Base-by-base conservation (phyloP, 2,329 filamentous ascomycete genomes). In the Diplodia corticola region DNA sequence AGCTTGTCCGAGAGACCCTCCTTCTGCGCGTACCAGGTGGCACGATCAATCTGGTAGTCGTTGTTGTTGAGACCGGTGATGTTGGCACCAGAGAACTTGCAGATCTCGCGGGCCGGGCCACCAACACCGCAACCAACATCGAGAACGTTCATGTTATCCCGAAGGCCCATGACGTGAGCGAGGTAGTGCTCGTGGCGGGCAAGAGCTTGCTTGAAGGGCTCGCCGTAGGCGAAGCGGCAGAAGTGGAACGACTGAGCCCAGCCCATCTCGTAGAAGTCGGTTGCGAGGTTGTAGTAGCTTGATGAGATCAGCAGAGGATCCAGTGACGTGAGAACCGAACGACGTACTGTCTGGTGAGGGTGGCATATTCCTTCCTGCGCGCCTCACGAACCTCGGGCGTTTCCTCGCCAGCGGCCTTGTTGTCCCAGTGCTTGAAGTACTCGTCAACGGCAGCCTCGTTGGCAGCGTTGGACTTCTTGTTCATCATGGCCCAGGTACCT, bases 201-300 rank as follows among this genome's bases (percentile, higher is more conserved):
- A 80, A 98, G 94, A 69, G 93, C 93, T 81, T 96, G 91, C 79
- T 88, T 84, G 83, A 98, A 98, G 63, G 88, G 83, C 82, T 99
- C 95, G 76, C 91, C 90, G 72, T 89, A 83, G 65, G 92, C 91
- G 80, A 94, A 97, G 69, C 94, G 92, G 82, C 92, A 96, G 86
- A 99, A 98, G 82, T 99, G 94, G 86, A 99, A 99, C 59, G 90
- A 94, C 75, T 93, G 89, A 69, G 92, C 92, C 93, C 95, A 99
- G 73, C 93, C 95, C 73, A 97, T 95, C 83, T 98, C 95, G 84
- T 97, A 97, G 60, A 97, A 81, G 76, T 97, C 93, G 71, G 93
- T 97, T n/a, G 92, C 93, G 57, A 97, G 87, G 81, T 97, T 96
- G 84, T 97, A 97, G 85, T 97, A 97, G 79, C 90, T 93, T 71